phyloP scores from a whole-genome alignment of 352 stramenopile genomes.

The Aphanomyces stellatus region DNA sequence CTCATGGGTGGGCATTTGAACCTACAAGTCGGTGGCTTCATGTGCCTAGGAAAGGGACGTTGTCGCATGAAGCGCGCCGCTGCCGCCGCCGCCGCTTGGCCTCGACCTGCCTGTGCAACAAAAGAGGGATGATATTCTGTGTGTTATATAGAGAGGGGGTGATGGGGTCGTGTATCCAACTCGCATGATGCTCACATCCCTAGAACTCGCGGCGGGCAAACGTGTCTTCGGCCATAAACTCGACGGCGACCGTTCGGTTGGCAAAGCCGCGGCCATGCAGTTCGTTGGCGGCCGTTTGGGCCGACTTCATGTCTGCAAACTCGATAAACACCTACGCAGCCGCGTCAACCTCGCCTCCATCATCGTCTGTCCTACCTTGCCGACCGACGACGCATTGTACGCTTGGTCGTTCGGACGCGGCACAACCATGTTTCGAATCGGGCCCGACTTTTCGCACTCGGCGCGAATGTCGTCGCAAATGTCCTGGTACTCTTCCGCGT shows the following conservation, averaged over 20 bases:
- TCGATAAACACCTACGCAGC: slow-evolving; percentile 88
- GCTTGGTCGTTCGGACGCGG: slow-evolving; percentile 55
- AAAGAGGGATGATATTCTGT: background rate
- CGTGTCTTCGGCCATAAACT: slow-evolving; percentile 84
- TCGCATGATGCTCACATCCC: too few relatives aligned
- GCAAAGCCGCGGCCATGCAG: slow-evolving; percentile 91
- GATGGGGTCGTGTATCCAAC: too few relatives aligned
- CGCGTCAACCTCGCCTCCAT: slow-evolving; percentile 24
- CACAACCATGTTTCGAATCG: slow-evolving; percentile 72
- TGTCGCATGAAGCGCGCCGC: background rate
- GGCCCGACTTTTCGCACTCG: slow-evolving; percentile 88
- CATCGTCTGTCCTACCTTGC: slow-evolving; percentile 37
- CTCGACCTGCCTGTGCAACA: background rate
- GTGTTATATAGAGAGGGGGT: background rate
- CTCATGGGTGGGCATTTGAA: too few relatives aligned
- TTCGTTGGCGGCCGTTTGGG: slow-evolving; percentile 73
- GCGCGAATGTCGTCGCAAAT: slow-evolving; percentile 95
- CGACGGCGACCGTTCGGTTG: slow-evolving; percentile 83
- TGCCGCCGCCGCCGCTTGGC: too few relatives aligned
- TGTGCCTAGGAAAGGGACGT: too few relatives aligned
- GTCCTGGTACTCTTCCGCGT: slow-evolving; percentile 93
- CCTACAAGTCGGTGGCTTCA: too few relatives aligned
- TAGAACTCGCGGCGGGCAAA: slow-evolving; percentile 72
- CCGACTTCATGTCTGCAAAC: slow-evolving; percentile 78
- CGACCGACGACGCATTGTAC: slow-evolving; percentile 31